Percentiles rank a stretch among this genome's conserved stretches.
phyloP scores from a whole-genome alignment of 2,329 filamentous ascomycete genomes.

The Volutella citrinella region DNA sequence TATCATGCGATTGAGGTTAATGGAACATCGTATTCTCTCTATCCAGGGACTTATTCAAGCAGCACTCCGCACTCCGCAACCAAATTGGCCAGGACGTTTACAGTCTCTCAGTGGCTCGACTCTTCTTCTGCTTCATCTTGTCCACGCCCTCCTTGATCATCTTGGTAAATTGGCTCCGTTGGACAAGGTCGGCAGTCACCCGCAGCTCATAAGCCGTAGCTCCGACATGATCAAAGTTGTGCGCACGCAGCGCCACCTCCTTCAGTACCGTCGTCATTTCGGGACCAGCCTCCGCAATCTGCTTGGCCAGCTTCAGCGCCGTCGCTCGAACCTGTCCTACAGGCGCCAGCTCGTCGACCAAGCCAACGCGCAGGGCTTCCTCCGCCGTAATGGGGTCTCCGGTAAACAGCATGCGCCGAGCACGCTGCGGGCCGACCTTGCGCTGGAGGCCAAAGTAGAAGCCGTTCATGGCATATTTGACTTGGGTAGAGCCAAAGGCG shows the following conservation, averaged over 20 bases:
- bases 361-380: not conserved
- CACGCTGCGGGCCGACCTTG: not conserved
- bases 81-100: not conserved
- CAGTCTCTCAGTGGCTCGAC: not conserved
- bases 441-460: not conserved
- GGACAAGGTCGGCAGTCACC: not conserved
- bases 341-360: not conserved
- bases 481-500: not conserved
- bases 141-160: not conserved
- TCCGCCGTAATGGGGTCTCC: not conserved
- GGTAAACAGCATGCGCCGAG: not conserved
- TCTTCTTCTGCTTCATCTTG: not conserved
- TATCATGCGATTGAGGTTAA: too few species aligned
- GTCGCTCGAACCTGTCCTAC: not conserved
- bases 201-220: not conserved
- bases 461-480: not conserved
- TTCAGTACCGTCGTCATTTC: not conserved
- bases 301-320: not conserved
- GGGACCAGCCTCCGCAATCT: not conserved
- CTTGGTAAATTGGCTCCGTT: not conserved
- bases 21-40: too few species aligned
- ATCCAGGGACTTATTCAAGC: too few species aligned
- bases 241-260: not conserved
- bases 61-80: too few species aligned
- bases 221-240: not conserved